phyloP scores from a whole-genome alignment of 768 basidiomycete species.

The Lactarius evosmus region DNA sequence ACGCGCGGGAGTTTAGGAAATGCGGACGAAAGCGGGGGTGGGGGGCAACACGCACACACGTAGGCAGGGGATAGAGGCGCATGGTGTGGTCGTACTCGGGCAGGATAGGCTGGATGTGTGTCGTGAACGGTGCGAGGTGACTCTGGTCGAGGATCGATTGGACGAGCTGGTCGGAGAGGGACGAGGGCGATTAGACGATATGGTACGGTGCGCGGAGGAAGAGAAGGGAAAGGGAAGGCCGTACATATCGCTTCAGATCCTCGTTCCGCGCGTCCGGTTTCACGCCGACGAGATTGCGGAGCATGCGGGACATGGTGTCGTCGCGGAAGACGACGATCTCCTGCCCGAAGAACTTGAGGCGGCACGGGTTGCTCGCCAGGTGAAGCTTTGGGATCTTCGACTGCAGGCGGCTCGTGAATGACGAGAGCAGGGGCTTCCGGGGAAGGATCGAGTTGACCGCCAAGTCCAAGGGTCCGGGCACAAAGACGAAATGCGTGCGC shows the following conservation, averaged over 20 bases:
- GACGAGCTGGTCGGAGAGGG: conserved; percentile 64
- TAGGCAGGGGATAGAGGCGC: conserved; percentile 91
- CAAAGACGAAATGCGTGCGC: conserved; percentile 85
- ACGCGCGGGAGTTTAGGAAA: conserved; percentile 19
- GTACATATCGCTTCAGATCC: conserved; percentile 84
- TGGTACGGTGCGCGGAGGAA: conserved; percentile 8
- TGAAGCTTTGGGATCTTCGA: conserved; percentile 74
- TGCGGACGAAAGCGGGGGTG: neutral
- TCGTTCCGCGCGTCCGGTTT: conserved; percentile 76
- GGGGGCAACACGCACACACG: conserved; percentile 55
- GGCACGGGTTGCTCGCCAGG: conserved; percentile 88
- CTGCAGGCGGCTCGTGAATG: conserved; percentile 66
- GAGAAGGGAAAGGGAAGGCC: conserved; percentile 32
- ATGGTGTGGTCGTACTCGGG: conserved; percentile 91
- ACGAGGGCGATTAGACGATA: neutral
- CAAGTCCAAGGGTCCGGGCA: conserved; percentile 92
- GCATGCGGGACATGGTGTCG: conserved; percentile 90
- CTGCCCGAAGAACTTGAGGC: conserved; percentile 92
- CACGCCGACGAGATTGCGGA: conserved; percentile 86
- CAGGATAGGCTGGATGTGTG: conserved; percentile 79
- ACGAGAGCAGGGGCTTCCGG: conserved; percentile 72
- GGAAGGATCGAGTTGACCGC: conserved; percentile 79
- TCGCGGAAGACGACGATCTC: conserved; percentile 94
- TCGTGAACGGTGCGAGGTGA: conserved; percentile 85
- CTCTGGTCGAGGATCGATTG: conserved; percentile 94